Evolutionary conservation across 345 rosid genomes (phyloP), one percentile per base, ranked within the genome.

Genomic region (Eucalyptus virginea): DNA sequence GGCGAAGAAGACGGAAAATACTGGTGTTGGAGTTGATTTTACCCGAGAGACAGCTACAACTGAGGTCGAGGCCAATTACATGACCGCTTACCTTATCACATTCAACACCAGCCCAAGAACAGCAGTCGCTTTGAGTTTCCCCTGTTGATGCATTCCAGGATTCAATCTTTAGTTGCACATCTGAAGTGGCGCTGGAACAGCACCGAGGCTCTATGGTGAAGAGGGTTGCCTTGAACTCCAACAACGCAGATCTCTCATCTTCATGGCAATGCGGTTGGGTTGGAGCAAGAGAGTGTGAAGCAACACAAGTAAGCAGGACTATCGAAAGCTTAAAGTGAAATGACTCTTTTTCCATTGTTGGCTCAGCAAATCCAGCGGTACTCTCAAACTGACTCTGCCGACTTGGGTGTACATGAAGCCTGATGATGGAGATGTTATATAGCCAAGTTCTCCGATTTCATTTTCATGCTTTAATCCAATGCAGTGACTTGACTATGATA

Each of bases 321-420:
- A 24, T 58, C 62, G 24, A 23, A 24, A 23, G 10, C 11, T 24
- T 24, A 4, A 58, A 58, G 15, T 24, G 65, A 26, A 58, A 26
- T 11, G 65, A 58, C n/a, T 5, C 65, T 26, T 58, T 58, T 26
- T 26, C 65, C 65, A 58, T 58, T n/a, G 65, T 58, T 58, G 28
- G 4, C 30, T 58, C 23, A 2, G 65, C n/a, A 58, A 58, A 26
- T 5, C 3, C 3, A 58, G n/a, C 0, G n/a, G n/a, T 11, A 26
- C 15, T 58, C 30, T 58, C 15, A 24, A 26, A 11, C n/a, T 58
- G 0, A 12, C 69, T 62, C 17, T 3, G 18, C 69, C 17, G 18
- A 62, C 9, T 28, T 18, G 34, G 69, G 8, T 28, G 69, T 28
- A 6, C 34, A 12, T 62, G 3, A 62, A 1, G 9, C 18, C 9